Conservation (phyloP, 2,329 filamentous ascomycete species). For the Aspergillus fischeri region DNA sequence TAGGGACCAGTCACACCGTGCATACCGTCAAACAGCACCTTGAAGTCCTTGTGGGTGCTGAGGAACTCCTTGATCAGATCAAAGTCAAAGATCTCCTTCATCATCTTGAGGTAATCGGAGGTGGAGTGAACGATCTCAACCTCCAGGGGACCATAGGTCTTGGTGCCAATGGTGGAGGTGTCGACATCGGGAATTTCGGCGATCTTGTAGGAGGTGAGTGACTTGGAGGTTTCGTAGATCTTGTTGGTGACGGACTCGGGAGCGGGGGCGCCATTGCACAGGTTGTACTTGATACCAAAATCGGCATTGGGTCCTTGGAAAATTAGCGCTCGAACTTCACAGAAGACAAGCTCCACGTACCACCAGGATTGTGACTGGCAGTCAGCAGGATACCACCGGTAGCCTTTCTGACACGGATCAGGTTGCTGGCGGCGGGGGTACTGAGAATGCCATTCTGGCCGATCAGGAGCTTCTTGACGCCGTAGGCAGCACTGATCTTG, state of each 20-base stretch:
- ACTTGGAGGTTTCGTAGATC: constrained; percentile 90
- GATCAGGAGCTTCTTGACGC: constrained; percentile 97
- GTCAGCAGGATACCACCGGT: constrained; percentile 96
- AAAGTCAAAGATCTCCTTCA: constrained; percentile 99
- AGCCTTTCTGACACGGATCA: constrained; percentile 91
- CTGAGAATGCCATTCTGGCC: constrained; percentile 95
- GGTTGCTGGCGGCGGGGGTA: constrained; percentile 90
- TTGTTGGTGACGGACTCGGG: constrained; percentile 97
- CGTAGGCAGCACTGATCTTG: constrained; percentile 94
- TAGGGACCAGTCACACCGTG: constrained; percentile 95
- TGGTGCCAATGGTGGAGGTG: constrained; percentile 73
- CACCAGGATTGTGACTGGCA: constrained; percentile 96
- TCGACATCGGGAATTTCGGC: constrained; percentile 82
- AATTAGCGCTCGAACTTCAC: background rate
- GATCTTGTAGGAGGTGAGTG: constrained; percentile 86
- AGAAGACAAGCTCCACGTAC: constrained; percentile 49
- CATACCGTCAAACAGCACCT: constrained; percentile 92
- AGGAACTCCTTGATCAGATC: constrained; percentile 94
- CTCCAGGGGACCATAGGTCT: constrained; percentile 80
- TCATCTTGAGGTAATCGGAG: constrained; percentile 85
- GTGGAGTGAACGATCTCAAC: constrained; percentile 95
- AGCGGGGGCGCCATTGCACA: constrained; percentile 90
- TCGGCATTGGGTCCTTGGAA: constrained; percentile 77
- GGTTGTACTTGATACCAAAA: constrained; percentile 99
- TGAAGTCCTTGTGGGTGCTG: constrained; percentile 81